Conservation (phyloP, 768 basidiomycete genomes). For the Dacryopinax primogenitus region DNA sequence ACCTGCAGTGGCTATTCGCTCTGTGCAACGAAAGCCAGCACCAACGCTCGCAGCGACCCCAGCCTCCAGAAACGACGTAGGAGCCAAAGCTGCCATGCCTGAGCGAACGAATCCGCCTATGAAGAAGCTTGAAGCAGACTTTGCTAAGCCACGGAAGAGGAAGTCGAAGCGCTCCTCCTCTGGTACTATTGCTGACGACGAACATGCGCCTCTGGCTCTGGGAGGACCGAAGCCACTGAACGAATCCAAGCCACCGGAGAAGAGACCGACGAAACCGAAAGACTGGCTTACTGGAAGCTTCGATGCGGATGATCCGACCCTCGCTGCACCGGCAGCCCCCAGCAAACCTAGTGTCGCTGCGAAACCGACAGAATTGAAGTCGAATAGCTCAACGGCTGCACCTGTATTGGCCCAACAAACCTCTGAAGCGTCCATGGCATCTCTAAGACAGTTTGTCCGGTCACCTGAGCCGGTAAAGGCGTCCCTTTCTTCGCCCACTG, state of each 20-base stretch:
- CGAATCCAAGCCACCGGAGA: neutral
- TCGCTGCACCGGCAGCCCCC: neutral
- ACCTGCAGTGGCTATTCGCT: neutral
- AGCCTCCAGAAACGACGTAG: neutral
- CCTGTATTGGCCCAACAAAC: neutral
- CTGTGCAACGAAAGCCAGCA: neutral
- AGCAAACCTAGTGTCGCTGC: neutral
- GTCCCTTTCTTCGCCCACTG: neutral
- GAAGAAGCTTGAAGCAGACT: neutral
- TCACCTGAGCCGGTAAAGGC: neutral
- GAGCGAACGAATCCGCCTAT: conserved; percentile 4
- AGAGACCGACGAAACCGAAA: neutral
- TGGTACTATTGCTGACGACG: neutral
- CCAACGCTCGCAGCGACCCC: neutral
- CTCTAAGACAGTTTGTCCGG: neutral
- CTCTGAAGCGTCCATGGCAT: neutral
- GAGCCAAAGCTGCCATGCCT: neutral
- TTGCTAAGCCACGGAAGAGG: neutral
- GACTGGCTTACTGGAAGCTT: conserved; percentile 3
- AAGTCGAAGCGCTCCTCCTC: neutral
- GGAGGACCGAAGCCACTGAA: neutral
- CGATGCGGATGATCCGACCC: conserved; percentile 3
- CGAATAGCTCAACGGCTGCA: neutral
- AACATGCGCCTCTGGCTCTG: neutral
- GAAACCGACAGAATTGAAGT: neutral